Evolutionary conservation across 1,139 yeast genomes (phyloP).

Genomic region (Insectozyma bohioensis): DNA sequence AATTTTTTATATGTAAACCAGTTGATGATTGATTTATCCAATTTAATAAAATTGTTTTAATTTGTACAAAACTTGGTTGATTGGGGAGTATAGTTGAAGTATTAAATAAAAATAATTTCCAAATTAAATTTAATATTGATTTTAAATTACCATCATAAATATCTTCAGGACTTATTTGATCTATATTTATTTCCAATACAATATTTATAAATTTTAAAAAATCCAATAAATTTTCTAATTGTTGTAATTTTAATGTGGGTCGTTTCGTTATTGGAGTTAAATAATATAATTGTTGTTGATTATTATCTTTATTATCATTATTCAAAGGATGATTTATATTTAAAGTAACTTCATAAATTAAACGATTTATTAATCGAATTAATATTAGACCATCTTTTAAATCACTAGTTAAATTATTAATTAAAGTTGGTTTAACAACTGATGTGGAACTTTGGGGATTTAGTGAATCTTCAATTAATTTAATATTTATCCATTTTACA

Average conservation of each 20-base stretch:
- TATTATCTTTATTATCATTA: too few relatives aligned
- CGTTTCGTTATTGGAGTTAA: slow-evolving; percentile 38
- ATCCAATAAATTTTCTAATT: slow-evolving; percentile 59
- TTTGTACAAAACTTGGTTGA: slow-evolving; percentile 33
- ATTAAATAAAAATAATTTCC: slow-evolving; percentile 59
- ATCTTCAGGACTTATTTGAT: slow-evolving; percentile 63
- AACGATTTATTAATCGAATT: slow-evolving; percentile 32
- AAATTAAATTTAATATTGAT: slow-evolving; percentile 61
- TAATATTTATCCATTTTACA: slow-evolving; percentile 10
- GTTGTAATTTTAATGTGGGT: slow-evolving; percentile 59
- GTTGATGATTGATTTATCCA: slow-evolving; percentile 36
- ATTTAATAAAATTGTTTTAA: slow-evolving; percentile 30
- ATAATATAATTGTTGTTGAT: too few relatives aligned
- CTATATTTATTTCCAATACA: slow-evolving; percentile 49
- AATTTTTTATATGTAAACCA: slow-evolving; percentile 26
- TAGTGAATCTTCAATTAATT: slow-evolving; percentile 19
- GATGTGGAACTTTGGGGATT: slow-evolving; percentile 12
- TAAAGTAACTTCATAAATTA: slow-evolving; percentile 23
- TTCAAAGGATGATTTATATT: slow-evolving; percentile 16
- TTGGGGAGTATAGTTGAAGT: slow-evolving; percentile 35
- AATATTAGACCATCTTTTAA: slow-evolving; percentile 43
- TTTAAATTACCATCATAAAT: slow-evolving; percentile 64
- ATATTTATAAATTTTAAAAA: slow-evolving; percentile 55
- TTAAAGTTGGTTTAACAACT: slow-evolving; percentile 3
- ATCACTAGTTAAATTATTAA: slow-evolving; percentile 20